A percentile compares a stretch with the other conserved stretches of the same genome.
Conservation (phyloP, 2,329 filamentous ascomycete genomes). For the Venturia carpophila region DNA sequence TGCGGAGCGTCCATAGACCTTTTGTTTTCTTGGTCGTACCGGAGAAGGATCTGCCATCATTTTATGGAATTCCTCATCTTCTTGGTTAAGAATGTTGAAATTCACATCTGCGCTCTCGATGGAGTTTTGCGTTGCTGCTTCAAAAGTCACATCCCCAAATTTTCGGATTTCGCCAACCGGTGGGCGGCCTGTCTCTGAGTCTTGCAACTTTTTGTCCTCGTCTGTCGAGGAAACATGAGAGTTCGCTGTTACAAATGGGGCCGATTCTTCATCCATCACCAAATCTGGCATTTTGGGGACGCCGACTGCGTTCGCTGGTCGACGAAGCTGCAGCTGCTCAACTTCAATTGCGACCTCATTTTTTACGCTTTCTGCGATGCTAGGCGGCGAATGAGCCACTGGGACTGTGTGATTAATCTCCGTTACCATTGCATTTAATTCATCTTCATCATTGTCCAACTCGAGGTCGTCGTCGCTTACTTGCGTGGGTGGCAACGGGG, state of each 20-base stretch:
- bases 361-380: background rate
- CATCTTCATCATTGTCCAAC: slow-evolving; percentile 19
- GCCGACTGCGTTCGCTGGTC: background rate
- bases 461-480: slow-evolving; percentile 23
- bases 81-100: slow-evolving; percentile 32
- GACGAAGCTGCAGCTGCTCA: background rate
- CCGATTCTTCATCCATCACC: slow-evolving; percentile 13
- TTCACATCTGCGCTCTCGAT: slow-evolving; percentile 28
- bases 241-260: slow-evolving; percentile 29
- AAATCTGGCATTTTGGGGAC: background rate
- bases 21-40: slow-evolving; percentile 26
- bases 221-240: slow-evolving; percentile 31
- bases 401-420: background rate
- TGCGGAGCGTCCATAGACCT: slow-evolving; percentile 19
- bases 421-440: background rate
- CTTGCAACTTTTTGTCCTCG: slow-evolving; percentile 19
- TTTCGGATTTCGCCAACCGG: slow-evolving; percentile 16
- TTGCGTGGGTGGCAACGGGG: slow-evolving; percentile 24
- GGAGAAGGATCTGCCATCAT: slow-evolving; percentile 25
- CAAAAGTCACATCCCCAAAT: background rate
- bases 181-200: slow-evolving; percentile 7
- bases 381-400: background rate
- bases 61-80: slow-evolving; percentile 30
- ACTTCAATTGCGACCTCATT: background rate
- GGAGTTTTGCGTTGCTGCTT: slow-evolving; percentile 24